Evolutionary conservation across 768 basidiomycete species (phyloP).

Genomic region (Panaeolus papilionaceus): DNA sequence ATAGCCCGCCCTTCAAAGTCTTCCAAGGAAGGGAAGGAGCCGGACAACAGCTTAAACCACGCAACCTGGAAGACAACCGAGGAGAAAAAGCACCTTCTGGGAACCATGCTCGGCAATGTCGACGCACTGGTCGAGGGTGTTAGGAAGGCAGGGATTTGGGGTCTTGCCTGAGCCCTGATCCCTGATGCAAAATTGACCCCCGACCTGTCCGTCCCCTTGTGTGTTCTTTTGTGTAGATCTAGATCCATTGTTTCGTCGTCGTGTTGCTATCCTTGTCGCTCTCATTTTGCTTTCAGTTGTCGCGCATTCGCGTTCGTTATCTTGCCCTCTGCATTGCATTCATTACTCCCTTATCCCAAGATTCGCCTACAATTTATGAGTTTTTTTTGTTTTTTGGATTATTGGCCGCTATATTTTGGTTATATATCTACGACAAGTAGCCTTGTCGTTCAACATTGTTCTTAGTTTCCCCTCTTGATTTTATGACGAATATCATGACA

Average conservation of each 20-base stretch:
- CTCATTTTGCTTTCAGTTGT: constrained; percentile 18
- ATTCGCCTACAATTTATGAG: not conserved
- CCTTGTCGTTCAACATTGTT: not conserved
- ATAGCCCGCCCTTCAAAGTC: constrained; percentile 10
- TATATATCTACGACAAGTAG: not conserved
- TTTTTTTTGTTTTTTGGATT: not conserved
- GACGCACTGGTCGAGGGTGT: constrained; percentile 91
- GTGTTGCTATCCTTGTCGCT: constrained; percentile 17
- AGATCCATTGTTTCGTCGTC: constrained; percentile 23
- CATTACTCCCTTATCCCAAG: not conserved
- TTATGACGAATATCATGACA: not conserved
- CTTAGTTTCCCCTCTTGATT: not conserved
- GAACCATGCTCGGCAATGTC: constrained; percentile 88
- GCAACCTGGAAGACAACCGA: constrained; percentile 63
- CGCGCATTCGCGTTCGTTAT: not conserved
- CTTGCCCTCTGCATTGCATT: not conserved
- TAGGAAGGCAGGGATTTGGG: constrained; percentile 87
- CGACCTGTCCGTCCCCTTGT: not conserved
- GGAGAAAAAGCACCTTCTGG: constrained; percentile 83
- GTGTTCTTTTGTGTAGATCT: constrained; percentile 1
- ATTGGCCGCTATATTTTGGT: not conserved
- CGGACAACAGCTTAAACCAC: constrained; percentile 21
- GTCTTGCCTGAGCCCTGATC: constrained; percentile 47
- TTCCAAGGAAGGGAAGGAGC: constrained; percentile 12
- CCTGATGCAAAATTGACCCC: not conserved